These are phyloP conservation scores for Zygotorulaspora florentina DNA, from an alignment of 805 yeast genomes.

Conservation along the genomic window DNA sequence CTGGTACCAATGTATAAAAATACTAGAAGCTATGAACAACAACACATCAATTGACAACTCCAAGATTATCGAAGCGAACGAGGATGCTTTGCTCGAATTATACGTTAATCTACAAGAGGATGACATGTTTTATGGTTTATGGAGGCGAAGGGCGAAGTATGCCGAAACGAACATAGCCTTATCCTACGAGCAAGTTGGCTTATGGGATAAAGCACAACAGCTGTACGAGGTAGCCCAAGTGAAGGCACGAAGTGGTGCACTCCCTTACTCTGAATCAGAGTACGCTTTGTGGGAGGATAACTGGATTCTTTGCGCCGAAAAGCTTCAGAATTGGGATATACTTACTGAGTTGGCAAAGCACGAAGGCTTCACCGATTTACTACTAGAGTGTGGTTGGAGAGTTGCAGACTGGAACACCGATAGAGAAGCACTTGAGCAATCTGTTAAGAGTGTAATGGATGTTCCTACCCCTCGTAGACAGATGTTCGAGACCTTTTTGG, in stretches of 20 bases:
- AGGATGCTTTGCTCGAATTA: slow-evolving; percentile 86
- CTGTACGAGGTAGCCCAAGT: slow-evolving; percentile 95
- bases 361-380: slow-evolving; percentile 92
- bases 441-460: slow-evolving; percentile 95
- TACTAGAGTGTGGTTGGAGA: slow-evolving; percentile 99
- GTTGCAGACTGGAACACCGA: slow-evolving; percentile 98
- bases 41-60: slow-evolving; percentile 61
- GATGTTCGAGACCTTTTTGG: slow-evolving; percentile 88
- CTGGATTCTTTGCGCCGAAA: slow-evolving; percentile 96
- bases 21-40: slow-evolving; percentile 68
- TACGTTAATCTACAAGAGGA: slow-evolving; percentile 87
- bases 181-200: slow-evolving; percentile 89
- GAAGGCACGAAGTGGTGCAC: slow-evolving; percentile 89
- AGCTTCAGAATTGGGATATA: slow-evolving; percentile 96
- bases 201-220: slow-evolving; percentile 92
- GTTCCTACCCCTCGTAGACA: slow-evolving; percentile 98
- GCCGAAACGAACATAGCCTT: slow-evolving; percentile 89
- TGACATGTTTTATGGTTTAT: slow-evolving; percentile 94
- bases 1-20: slow-evolving; percentile 83
- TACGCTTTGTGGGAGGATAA: slow-evolving; percentile 97
- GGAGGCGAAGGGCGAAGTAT: slow-evolving; percentile 96
- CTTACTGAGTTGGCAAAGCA: slow-evolving; percentile 94
- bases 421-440: slow-evolving; percentile 87
- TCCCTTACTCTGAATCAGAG: slow-evolving; percentile 94
- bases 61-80: slow-evolving; percentile 75